These are phyloP conservation scores for Nepenthes alata DNA, from an alignment of 179 eudicot species.

Conservation along the genomic window DNA sequence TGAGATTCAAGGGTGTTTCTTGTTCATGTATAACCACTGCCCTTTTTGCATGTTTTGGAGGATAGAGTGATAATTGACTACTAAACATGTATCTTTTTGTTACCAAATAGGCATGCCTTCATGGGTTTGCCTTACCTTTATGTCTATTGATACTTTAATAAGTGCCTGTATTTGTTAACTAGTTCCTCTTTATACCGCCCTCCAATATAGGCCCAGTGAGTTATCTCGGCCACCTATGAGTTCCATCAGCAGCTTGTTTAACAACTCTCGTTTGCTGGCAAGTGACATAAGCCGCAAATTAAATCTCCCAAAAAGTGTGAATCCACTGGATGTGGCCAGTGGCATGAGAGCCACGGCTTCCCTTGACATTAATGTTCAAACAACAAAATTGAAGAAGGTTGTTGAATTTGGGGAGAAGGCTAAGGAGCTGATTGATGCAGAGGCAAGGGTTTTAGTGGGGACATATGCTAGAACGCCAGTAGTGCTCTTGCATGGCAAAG, in stretches of 20 bases:
- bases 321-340: conserved; percentile 2
- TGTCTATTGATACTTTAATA: too few species aligned
- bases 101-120: too few species aligned
- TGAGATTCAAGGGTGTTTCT: too few species aligned
- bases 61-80: too few species aligned
- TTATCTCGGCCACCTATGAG: too few species aligned
- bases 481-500: conserved; percentile 63
- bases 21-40: too few species aligned
- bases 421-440: conserved; percentile 44
- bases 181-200: too few species aligned
- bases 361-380: conserved; percentile 10
- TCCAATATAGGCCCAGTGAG: too few species aligned
- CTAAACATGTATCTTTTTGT: too few species aligned
- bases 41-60: too few species aligned
- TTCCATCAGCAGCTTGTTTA: not conserved
- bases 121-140: too few species aligned
- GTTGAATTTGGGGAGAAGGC: conserved; percentile 14
- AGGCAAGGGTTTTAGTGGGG: conserved; percentile 47
- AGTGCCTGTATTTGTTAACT: too few species aligned
- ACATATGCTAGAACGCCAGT: conserved; percentile 64
- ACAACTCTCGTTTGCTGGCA: conserved; percentile 5
- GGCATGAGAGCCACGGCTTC: conserved; percentile 5
- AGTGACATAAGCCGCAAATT: conserved; percentile 2
- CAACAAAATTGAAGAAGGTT: conserved; percentile 5
- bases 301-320: conserved; percentile 4